phyloP scores from a whole-genome alignment of 2,329 filamentous ascomycete species.

The Pseudogymnoascus pannorum region DNA sequence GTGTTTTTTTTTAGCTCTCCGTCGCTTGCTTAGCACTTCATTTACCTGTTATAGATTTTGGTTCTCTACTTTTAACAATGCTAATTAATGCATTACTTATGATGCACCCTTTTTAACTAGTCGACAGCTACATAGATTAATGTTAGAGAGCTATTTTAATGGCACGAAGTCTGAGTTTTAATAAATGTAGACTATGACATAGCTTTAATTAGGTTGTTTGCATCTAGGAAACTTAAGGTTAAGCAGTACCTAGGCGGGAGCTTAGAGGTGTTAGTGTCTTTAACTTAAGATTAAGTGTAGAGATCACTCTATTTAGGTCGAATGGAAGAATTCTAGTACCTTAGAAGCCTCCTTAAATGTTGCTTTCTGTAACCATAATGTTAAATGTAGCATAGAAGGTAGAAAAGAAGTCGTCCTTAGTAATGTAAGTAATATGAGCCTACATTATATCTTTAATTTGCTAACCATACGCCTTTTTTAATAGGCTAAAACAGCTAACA shows the following conservation, averaged over 20 bases:
- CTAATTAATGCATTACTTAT: constrained; percentile 8
- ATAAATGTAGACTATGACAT: constrained; percentile 11
- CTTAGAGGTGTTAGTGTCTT: constrained; percentile 12
- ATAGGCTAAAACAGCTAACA: constrained; percentile 14
- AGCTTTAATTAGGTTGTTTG: constrained; percentile 9
- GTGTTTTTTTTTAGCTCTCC: constrained; percentile 5
- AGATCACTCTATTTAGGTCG: constrained; percentile 26
- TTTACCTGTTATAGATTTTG: not conserved
- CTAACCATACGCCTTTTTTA: constrained; percentile 12
- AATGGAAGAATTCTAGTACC: constrained; percentile 26
- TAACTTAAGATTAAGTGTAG: constrained; percentile 18
- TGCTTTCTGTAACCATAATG: constrained; percentile 21
- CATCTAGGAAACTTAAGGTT: constrained; percentile 4
- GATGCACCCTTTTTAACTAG: too few species aligned
- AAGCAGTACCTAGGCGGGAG: constrained; percentile 14
- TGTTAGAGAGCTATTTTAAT: constrained; percentile 15
- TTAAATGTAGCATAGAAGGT: constrained; percentile 18
- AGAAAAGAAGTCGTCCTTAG: not conserved
- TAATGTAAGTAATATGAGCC: constrained; percentile 11
- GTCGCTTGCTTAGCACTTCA: not conserved
- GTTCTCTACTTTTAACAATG: constrained; percentile 2
- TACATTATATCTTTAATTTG: constrained; percentile 14
- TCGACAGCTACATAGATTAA: constrained; percentile 14
- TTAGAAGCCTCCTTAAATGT: constrained; percentile 21
- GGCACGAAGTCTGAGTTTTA: constrained; percentile 12